phyloP scores from a whole-genome alignment of 2,329 filamentous ascomycete genomes.

The Daldinia eschscholtzii region DNA sequence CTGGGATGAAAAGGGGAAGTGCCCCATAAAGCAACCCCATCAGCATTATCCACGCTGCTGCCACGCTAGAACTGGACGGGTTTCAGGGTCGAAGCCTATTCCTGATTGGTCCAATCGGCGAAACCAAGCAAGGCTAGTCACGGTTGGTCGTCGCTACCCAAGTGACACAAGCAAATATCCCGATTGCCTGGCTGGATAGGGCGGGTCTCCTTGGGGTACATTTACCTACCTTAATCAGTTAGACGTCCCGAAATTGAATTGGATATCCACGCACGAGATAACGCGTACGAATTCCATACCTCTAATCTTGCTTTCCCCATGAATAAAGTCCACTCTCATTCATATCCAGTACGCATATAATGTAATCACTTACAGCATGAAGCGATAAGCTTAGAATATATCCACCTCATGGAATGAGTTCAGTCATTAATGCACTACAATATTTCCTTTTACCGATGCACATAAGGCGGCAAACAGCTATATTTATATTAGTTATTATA shows the following conservation, averaged over 20 bases:
- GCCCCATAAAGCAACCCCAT: slow-evolving; percentile 2
- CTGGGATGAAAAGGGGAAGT: slow-evolving; percentile 28
- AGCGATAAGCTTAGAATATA: not conserved
- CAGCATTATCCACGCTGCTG: slow-evolving; percentile 24
- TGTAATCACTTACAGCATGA: not conserved
- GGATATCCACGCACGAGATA: slow-evolving; percentile 5
- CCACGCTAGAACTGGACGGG: slow-evolving; percentile 31
- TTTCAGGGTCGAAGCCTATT: slow-evolving; percentile 39
- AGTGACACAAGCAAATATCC: slow-evolving; percentile 41
- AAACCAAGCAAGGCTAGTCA: slow-evolving; percentile 36
- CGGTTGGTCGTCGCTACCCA: slow-evolving; percentile 27
- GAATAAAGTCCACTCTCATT: not conserved
- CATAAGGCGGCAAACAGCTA: not conserved
- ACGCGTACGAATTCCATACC: not conserved
- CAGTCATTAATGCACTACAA: not conserved
- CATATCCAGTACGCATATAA: too few species aligned
- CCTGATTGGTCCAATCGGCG: slow-evolving; percentile 33
- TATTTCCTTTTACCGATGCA: not conserved
- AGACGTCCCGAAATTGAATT: slow-evolving; percentile 25
- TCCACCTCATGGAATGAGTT: too few species aligned
- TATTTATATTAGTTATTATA: not conserved
- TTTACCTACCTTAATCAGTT: slow-evolving; percentile 18
- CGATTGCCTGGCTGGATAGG: slow-evolving; percentile 31
- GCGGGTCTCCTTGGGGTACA: slow-evolving; percentile 11
- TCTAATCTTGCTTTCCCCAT: not conserved